Conservation (phyloP, 2,329 filamentous ascomycete species). For the Alternaria burnsii region DNA sequence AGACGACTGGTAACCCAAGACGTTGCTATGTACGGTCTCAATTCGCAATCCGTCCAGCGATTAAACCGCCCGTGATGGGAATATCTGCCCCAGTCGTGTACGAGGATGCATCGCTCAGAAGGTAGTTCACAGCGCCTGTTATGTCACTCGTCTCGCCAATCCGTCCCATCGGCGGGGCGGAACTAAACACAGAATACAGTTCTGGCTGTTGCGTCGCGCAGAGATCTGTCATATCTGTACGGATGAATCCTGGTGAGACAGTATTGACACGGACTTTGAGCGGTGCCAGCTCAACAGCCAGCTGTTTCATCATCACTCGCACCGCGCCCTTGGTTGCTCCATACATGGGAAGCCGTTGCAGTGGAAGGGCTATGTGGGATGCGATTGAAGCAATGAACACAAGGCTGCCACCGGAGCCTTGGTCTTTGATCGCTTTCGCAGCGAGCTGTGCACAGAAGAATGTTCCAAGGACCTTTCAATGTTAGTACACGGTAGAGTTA, state of each 20-base stretch:
- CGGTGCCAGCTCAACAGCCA: conserved; percentile 53
- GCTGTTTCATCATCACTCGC: conserved; percentile 55
- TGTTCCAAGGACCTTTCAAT: too few species aligned
- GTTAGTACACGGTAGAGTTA: too few species aligned
- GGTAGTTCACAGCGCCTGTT: conserved; percentile 65
- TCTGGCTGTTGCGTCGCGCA: conserved; percentile 60
- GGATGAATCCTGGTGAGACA: conserved; percentile 49
- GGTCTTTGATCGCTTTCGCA: too few species aligned
- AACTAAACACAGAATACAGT: conserved; percentile 66
- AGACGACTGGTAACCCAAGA: too few species aligned
- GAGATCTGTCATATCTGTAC: conserved; percentile 54
- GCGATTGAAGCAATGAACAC: too few species aligned
- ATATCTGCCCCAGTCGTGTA: conserved; percentile 63
- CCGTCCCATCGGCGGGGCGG: conserved; percentile 66
- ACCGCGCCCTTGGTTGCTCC: conserved; percentile 57
- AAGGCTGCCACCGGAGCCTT: too few species aligned
- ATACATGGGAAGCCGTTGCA: conserved; percentile 32
- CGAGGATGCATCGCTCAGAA: conserved; percentile 62
- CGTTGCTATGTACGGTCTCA: too few species aligned
- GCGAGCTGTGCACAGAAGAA: too few species aligned
- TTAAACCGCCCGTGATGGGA: conserved; percentile 42
- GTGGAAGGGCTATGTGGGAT: too few species aligned
- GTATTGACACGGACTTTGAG: conserved; percentile 51
- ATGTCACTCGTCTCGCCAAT: conserved; percentile 63
- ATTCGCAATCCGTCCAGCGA: too few species aligned